Evolutionary conservation across 2,329 filamentous ascomycete species (phyloP), one percentile per base, ranked within the genome.

Genomic region (Fusarium sp.): DNA sequence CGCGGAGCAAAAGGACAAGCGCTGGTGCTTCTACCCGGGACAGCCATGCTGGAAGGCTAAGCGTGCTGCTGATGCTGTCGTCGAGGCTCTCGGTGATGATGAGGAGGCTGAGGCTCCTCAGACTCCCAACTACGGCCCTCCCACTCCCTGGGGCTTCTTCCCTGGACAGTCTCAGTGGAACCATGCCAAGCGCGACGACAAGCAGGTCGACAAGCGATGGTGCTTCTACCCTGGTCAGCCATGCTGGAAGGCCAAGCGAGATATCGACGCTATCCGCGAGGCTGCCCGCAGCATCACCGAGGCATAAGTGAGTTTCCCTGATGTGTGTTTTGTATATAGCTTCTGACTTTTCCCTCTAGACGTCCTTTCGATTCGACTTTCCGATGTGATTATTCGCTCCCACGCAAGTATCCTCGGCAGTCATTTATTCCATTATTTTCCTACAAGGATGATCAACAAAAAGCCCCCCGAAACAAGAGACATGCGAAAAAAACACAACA

Each of bases 181-280:
- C 33, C 36, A 67, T 16, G 44, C 56, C 12, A 82, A 79, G 72
- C 80, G 74, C 12, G 75, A 29, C 17, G 46, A 51, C 10, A 51
- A 51, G 46, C 46, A 51, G 46, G 46, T 16, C 10, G 46, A 51
- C 46, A 51, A 51, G 38, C 75, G 64, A 27, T 78, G 77, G 76
- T 80, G 79, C 74, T 69, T 67, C 33, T 66, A 71, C 40, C 74
- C 74, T 35, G 81, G 83, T 44, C 74, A 80, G 72, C 67, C 77
- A 9, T 84, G 83, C 82, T 82, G 81, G 81, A 83, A 79, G 71
- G 84, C 82, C 66, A 81, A 81, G 75, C 82, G 84, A 51, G 78
- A 79, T 40, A 64, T 82, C 33, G 60, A 74, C 7, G 75, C 74
- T 17, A 74, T 81, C 49, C 67, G 75, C 53, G 49, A 68, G 7